A percentile compares a stretch with the other conserved stretches of the same genome.
Conservation (phyloP, 257 asterid species). For the Solanum megistacrolobum region DNA sequence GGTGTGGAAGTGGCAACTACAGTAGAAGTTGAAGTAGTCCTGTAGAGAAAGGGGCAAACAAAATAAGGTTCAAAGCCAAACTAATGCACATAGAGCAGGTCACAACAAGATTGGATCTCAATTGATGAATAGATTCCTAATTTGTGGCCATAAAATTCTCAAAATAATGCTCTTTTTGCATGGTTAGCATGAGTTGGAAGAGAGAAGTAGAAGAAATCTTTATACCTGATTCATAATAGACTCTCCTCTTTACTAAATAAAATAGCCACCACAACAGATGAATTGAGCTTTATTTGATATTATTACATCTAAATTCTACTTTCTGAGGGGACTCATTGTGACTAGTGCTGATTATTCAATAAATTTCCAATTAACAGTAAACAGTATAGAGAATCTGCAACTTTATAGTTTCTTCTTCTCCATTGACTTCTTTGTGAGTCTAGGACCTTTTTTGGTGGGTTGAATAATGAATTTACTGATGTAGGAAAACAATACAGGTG, state of each 20-base stretch:
- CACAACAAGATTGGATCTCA: neutral
- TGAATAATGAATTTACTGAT: neutral
- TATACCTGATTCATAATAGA: neutral
- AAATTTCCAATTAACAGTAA: neutral
- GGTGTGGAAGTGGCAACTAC: slow-evolving; percentile 43
- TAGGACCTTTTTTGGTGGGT: neutral
- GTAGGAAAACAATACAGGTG: neutral
- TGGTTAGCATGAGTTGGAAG: neutral
- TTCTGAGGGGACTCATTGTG: neutral
- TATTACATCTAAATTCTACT: neutral
- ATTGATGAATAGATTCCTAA: neutral
- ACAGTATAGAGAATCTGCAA: neutral
- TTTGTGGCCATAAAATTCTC: neutral
- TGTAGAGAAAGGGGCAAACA: slow-evolving; percentile 26
- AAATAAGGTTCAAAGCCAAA: neutral
- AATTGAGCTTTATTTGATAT: neutral
- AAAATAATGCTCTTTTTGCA: neutral
- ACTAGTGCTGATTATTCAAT: neutral
- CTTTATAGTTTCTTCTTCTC: neutral
- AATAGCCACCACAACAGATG: neutral
- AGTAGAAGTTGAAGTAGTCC: slow-evolving; percentile 48
- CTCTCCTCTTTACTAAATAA: neutral
- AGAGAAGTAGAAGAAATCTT: neutral
- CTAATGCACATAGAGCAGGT: neutral
- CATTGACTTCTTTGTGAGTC: neutral